Evolutionary conservation across 176 grass and related monocot species (phyloP), one percentile per base, ranked within the genome.

Genomic region (Urochloa ruziziensis): DNA sequence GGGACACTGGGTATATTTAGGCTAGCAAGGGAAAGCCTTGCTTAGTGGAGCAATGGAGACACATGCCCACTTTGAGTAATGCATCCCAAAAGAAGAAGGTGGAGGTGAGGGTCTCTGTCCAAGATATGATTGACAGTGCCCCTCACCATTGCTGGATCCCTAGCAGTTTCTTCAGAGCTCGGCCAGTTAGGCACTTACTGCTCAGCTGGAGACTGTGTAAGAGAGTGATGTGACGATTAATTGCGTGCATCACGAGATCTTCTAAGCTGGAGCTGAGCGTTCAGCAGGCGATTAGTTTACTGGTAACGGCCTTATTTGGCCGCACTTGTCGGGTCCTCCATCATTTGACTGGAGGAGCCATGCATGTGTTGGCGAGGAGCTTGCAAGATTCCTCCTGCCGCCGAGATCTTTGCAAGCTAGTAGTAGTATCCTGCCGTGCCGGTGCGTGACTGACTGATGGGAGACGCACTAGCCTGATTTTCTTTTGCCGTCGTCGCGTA

Each of bases 311-410:
- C 73, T 78, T 86, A n/a, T 79, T 83, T 83, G 74, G 79, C 84
- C 79, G 79, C 54, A 83, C 67, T 79, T 83, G 84, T 8, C 88
- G 79, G 84, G 66, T 73, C 80, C 29, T 78, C 79, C 69, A 78
- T 86, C 69, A 83, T 90, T 86, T 90, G 84, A 90, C 83, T 52
- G 37, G 79, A 40, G n/a, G 14, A 65, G 47, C 18, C 3, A 11
- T 11, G 43, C 73, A 83, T 87, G 89, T 83, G 84, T 87, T 36
- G 84, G 40, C 60, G 74, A 83, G 57, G 57, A 86, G 83, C 73
- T 51, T 76, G 65, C 29, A 5, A 90, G 89, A 90, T 90, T 84
- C 89, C 80, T 46, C 80, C 80, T 79, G 80, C 88, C 79, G 79
- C 79, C 74, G 32, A 80, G 65, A 72, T 90, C 80, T 86, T 83